A percentile compares a stretch with the other conserved stretches of the same genome.
phyloP scores from a whole-genome alignment of 164 flowering plant genomes.

The Dillenia turbinata region DNA sequence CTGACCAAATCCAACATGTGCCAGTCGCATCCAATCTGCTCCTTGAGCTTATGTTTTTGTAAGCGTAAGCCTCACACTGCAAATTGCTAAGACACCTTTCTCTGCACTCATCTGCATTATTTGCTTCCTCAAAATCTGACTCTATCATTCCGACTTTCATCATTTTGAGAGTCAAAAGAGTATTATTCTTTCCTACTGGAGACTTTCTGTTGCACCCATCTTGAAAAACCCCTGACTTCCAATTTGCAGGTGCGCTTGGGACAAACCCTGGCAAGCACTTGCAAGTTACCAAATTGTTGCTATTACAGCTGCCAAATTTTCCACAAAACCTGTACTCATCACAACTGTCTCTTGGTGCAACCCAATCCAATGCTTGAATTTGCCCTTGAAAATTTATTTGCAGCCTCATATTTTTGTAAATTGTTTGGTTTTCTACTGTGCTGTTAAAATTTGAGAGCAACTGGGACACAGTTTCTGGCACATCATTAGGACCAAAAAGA shows the following conservation, averaged over 20 bases:
- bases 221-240: conserved; percentile 25
- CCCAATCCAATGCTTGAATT: conserved; percentile 21
- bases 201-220: conserved; percentile 29
- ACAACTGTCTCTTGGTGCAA: conserved; percentile 26
- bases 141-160: background rate
- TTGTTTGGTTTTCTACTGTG: background rate
- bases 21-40: too few species aligned
- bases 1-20: background rate
- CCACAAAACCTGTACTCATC: conserved; percentile 32
- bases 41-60: too few species aligned
- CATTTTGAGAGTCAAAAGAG: background rate
- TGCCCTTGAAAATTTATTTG: background rate
- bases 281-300: conserved; percentile 15
- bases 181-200: background rate
- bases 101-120: background rate
- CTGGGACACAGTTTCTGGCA: background rate
- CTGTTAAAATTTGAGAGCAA: background rate
- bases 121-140: background rate
- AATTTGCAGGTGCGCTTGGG: conserved; percentile 16
- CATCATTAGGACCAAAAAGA: background rate
- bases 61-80: background rate
- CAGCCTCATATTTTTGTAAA: conserved; percentile 1
- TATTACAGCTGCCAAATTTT: conserved; percentile 30
- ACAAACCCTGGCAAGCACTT: conserved; percentile 33
- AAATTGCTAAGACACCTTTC: background rate